Percentiles rank a stretch among this genome's conserved stretches.
Evolutionary conservation across 2,329 filamentous ascomycete species (phyloP).

Genomic region (Triangularia verruculosa): DNA sequence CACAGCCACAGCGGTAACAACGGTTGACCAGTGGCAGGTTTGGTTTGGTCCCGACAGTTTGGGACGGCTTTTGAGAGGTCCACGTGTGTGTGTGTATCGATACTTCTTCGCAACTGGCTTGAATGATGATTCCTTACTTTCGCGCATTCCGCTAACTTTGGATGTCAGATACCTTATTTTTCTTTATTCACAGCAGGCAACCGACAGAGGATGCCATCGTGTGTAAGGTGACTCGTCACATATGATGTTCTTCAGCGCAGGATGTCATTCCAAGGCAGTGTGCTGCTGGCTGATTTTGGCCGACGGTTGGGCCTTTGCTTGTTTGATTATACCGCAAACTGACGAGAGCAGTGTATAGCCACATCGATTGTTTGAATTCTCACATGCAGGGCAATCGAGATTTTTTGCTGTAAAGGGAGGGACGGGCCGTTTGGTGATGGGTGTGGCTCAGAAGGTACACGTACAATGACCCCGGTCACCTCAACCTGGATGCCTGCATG

Average conservation of each 20-base stretch:
- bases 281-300: not conserved
- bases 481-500: constrained; percentile 7
- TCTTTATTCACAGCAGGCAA: no score
- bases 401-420: not conserved
- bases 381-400: not conserved
- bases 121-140: not conserved
- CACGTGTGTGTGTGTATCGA: not conserved
- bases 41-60: constrained; percentile 6
- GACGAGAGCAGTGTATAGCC: not conserved
- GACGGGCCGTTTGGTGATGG: not conserved
- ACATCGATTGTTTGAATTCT: not conserved
- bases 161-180: no score
- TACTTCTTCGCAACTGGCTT: no score
- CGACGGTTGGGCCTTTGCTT: no score
- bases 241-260: no score
- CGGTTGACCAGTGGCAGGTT: not conserved
- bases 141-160: no score
- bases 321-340: not conserved
- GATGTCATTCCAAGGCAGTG: no score
- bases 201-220: not conserved
- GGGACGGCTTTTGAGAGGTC: constrained; percentile 4
- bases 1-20: constrained; percentile 1
- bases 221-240: not conserved
- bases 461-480: not conserved
- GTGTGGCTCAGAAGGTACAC: not conserved